phyloP scores from a whole-genome alignment of 1,284 basidiomycete species.

The Cryptococcus sp. region DNA sequence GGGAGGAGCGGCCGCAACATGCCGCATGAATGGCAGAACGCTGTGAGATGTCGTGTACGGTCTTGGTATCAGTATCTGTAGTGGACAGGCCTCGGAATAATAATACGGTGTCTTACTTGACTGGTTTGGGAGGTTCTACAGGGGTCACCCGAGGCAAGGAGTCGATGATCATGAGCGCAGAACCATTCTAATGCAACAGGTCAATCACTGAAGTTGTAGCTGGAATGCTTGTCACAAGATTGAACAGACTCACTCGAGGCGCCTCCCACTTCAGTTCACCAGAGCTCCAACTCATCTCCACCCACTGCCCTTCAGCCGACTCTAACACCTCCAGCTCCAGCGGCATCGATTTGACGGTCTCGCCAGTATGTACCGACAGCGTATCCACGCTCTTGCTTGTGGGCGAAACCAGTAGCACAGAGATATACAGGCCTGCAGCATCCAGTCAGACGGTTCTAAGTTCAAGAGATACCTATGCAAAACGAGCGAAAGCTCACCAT shows the following conservation, averaged over 20 bases:
- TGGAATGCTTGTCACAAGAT: background rate
- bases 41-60: constrained; percentile 19
- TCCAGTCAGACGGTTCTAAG: background rate
- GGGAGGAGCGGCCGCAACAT: constrained; percentile 6
- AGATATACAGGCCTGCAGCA: constrained; percentile 32
- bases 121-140: constrained; percentile 41
- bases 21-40: constrained; percentile 21
- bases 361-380: constrained; percentile 41
- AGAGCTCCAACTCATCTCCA: constrained; percentile 20
- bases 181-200: constrained; percentile 28
- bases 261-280: constrained; percentile 18
- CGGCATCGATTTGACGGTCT: constrained; percentile 18
- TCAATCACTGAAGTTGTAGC: background rate
- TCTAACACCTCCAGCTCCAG: constrained; percentile 3
- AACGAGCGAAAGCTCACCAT: constrained; percentile 29
- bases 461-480: background rate
- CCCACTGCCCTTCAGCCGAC: constrained; percentile 9
- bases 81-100: no score
- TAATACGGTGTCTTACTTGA: constrained; percentile 22
- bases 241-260: constrained; percentile 15
- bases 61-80: no score
- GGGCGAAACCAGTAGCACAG: constrained; percentile 20
- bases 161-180: constrained; percentile 35
- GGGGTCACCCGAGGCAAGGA: constrained; percentile 36
- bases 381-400: constrained; percentile 23